Evolutionary conservation across 2,329 filamentous ascomycete genomes (phyloP), one percentile per base, ranked within the genome.

Genomic region (Didymella keratinophila): DNA sequence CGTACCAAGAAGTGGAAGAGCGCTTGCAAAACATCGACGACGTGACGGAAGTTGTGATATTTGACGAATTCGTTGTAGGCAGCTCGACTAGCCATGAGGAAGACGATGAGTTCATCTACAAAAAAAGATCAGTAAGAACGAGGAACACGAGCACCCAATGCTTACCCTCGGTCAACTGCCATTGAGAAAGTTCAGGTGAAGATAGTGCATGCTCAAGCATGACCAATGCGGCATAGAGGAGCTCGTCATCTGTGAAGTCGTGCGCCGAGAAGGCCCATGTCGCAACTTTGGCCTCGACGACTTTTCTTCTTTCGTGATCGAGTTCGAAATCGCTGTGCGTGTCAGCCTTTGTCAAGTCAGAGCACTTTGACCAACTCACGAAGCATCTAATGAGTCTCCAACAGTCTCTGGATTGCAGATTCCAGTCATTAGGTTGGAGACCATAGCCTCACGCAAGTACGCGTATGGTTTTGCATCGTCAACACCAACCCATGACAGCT

Each of bases 11-110:
- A 97, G 79, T 90, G 88, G 76, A 97, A 98, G 3, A 93, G 87
- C 1, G 94, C 96, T 76, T 98, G 94, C 52, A 98, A 83, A 27
- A 99, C 95, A 77, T 99, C 95, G 61, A 97, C 89, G 21, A 97
- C 95, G 78, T 99, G 95, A 53, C 94, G 90, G 76, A 98, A 99
- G 78, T 99, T 99, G 81, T 99, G 95, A 73, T 98, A 99, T 21
- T 94, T 91, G 34, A 97, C 93, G 76, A 97, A 97, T 58, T 87
- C 90, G 76, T 98, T 98, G 80, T 99, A 99, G n/a, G 95, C 92
- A 46, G 90, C 88, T 61, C 94, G 89, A 71, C 93, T 95, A 52
- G 93, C 93, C 62, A 96, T 85, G 60, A 98, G 82, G 72, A 97
- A 98, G 52, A 87, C 88, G 64, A 90, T 89, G 27, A 99, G 82